phyloP scores from a whole-genome alignment of 2,329 filamentous ascomycete genomes.

The Samsoniella hepiali region DNA sequence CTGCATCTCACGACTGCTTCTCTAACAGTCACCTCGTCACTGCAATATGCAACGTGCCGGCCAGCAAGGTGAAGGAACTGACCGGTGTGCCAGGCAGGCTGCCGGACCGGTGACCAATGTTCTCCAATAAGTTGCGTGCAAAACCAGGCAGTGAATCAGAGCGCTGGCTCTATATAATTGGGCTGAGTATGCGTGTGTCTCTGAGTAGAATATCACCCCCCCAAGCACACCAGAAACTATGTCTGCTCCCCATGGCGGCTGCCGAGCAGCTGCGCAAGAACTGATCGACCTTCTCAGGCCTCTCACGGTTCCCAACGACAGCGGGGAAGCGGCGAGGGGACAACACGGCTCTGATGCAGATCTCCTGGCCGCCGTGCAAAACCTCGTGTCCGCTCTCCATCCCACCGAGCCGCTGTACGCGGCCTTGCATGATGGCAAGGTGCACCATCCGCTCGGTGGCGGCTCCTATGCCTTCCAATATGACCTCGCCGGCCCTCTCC shows the following conservation, averaged over 20 bases:
- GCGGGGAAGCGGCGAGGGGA: not conserved
- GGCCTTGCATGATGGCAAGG: not conserved
- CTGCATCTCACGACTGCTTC: no score
- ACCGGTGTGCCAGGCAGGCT: no score
- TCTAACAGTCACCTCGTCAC: no score
- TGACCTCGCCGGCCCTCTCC: not conserved
- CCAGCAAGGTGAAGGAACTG: no score
- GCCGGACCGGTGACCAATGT: no score
- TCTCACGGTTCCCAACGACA: not conserved
- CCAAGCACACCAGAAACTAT: no score
- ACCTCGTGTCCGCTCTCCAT: not conserved
- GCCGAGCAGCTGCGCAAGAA: not conserved
- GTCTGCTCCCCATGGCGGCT: not conserved
- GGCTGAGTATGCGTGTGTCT: no score
- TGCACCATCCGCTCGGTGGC: not conserved
- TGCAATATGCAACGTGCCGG: no score
- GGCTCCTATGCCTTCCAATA: not conserved
- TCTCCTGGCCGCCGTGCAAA: not conserved
- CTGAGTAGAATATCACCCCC: no score
- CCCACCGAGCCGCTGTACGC: not conserved
- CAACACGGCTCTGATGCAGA: not conserved
- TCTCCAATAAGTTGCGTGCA: no score
- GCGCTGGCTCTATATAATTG: no score
- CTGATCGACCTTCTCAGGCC: not conserved
- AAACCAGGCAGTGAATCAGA: no score